Base-by-base conservation (phyloP, 1,284 basidiomycete genomes). In the Cystobasidium pallidum region DNA sequence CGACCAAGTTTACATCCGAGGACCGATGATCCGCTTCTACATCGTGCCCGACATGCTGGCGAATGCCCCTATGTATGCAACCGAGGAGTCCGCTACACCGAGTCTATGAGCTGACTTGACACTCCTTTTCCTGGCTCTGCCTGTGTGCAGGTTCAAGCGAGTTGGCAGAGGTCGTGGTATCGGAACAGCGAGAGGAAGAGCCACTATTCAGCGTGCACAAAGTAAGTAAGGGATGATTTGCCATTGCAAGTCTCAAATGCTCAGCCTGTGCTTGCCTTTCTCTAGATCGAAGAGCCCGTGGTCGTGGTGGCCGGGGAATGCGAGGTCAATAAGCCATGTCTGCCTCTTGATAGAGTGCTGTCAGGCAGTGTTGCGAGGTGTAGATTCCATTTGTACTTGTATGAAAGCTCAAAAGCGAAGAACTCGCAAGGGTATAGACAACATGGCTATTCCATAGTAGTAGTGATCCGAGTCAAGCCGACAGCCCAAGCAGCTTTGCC, bases 1-100 rank as follows among this genome's bases (percentile, higher is more conserved):
- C 68, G 95, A 99, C 84, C 95, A 97, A 82, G 78, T 98, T 51
- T 99, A 99, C 83, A 99, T 99, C 78, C 87, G 96, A 77, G 96
- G 96, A 76, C 94, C 91, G 82, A 97, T 98, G 92, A 81, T 95
- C 79, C 87, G 94, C 78, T 98, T 98, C 86, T 95, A 98, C 84
- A 97, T 99, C 81, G 96, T 99, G 30, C 96, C 96, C 61, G 96
- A 99, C 82, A 97, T 99, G 90, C 85, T 99, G 77, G 92, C 97
- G 80, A 97, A 99, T 81, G 96, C 96, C 30, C 96, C 96, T 24
- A 99, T 99, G 96, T 95, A 80, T 82, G 91, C 85, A 24, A 39
- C 51, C 15, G 3, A 32, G 34, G 57, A 4, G 39, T 55, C 34
- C 21, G 58, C 24, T 47, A 19, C n/a, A 17, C 21, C 30, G 19